Conservation (phyloP, 352 stramenopile genomes). For the Phytopythium vexans region DNA sequence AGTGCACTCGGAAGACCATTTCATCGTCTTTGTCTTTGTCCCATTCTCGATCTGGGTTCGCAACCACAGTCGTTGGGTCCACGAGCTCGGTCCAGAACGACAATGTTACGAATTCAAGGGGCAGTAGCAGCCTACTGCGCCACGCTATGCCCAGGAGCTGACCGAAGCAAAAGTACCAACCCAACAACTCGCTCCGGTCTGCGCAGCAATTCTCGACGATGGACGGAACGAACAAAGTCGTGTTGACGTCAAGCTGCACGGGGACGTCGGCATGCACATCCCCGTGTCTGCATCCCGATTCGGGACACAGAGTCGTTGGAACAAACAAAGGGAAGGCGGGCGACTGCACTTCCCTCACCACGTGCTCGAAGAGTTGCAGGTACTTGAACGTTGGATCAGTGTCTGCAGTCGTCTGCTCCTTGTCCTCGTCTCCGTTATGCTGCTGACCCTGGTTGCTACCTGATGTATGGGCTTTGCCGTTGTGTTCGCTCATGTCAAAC, state of each 20-base stretch:
- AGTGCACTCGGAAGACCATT: neutral
- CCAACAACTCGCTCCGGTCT: slow-evolving; percentile 22
- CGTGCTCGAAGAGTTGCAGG: slow-evolving; percentile 42
- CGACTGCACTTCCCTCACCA: slow-evolving; percentile 57
- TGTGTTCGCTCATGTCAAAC: neutral
- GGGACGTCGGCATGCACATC: neutral
- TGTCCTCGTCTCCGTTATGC: slow-evolving; percentile 15
- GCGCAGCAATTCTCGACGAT: slow-evolving; percentile 12
- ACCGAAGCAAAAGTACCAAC: slow-evolving; percentile 58
- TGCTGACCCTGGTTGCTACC: slow-evolving; percentile 4
- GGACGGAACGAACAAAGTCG: slow-evolving; percentile 24
- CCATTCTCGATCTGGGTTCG: neutral
- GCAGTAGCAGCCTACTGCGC: slow-evolving; percentile 37
- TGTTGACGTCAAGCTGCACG: slow-evolving; percentile 52
- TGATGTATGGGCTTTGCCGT: neutral
- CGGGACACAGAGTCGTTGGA: slow-evolving; percentile 5
- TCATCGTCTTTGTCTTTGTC: neutral
- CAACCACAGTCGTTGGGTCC: neutral
- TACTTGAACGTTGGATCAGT: slow-evolving; percentile 24
- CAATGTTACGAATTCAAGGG: slow-evolving; percentile 45
- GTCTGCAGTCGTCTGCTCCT: slow-evolving; percentile 12
- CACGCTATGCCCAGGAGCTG: slow-evolving; percentile 65
- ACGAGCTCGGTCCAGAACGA: slow-evolving; percentile 44
- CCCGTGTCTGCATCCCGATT: no score
- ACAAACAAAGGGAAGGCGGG: slow-evolving; percentile 52